Percentiles rank a stretch among this genome's conserved stretches.
These are phyloP conservation scores for Aureobasidium sp. DNA, from an alignment of 2,329 filamentous ascomycete species.

Conservation along the genomic window DNA sequence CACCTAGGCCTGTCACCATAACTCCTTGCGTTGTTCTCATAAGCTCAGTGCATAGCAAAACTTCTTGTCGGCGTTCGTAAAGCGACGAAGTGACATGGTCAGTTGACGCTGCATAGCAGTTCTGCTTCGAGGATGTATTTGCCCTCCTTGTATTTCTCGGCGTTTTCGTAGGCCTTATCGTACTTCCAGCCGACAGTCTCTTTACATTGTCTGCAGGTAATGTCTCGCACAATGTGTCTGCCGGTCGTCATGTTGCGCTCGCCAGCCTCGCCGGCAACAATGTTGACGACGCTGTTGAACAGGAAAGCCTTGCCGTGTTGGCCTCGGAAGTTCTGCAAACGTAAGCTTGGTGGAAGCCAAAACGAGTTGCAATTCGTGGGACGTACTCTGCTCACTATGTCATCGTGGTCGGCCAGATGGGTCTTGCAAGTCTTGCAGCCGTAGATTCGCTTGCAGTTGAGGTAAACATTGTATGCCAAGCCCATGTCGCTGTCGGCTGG, in stretches of 20 bases:
- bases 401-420: constrained; percentile 88
- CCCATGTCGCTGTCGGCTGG: constrained; percentile 17
- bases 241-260: constrained; percentile 99
- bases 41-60: background rate
- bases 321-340: constrained; percentile 80
- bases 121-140: constrained; percentile 96
- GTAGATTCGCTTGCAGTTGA: constrained; percentile 20
- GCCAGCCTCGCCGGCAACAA: constrained; percentile 70
- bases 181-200: constrained; percentile 98
- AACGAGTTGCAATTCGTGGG: background rate
- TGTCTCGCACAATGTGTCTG: constrained; percentile 87
- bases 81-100: constrained; percentile 16
- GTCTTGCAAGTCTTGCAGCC: constrained; percentile 77
- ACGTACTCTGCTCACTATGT: constrained; percentile 85
- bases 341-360: constrained; percentile 4
- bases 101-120: constrained; percentile 68
- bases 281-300: constrained; percentile 90
- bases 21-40: constrained; percentile 9
- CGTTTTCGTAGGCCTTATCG: constrained; percentile 86
- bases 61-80: constrained; percentile 1
- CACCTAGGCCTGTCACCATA: background rate
- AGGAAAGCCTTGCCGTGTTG: constrained; percentile 98
- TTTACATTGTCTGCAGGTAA: constrained; percentile 82
- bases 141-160: constrained; percentile 97
- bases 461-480: constrained; percentile 20